Evolutionary conservation across 331 rosid species (phyloP).

Genomic region (Spiraea crenata): DNA sequence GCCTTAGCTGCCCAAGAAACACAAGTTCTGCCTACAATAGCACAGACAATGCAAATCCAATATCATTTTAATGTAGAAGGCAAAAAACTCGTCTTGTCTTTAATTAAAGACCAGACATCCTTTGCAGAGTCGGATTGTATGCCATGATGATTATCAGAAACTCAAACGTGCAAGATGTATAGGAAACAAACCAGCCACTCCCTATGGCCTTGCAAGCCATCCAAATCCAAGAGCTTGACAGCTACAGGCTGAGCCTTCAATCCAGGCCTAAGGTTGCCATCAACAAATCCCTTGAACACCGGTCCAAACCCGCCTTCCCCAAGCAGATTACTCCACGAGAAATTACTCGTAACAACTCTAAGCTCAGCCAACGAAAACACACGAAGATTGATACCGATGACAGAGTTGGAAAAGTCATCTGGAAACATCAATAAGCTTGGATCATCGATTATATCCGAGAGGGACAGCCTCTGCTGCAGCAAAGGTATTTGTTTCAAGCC

Average conservation of each 20-base stretch:
- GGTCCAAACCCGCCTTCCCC: conserved; percentile 97
- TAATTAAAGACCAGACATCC: too few species aligned
- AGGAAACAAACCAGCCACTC: conserved; percentile 82
- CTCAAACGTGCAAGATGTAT: background rate
- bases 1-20: conserved; percentile 82
- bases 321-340: conserved; percentile 61
- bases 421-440: conserved; percentile 43
- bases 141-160: background rate
- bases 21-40: conserved; percentile 66
- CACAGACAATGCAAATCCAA: background rate
- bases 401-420: conserved; percentile 66
- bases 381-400: conserved; percentile 59
- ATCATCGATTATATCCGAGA: conserved; percentile 61
- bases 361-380: conserved; percentile 65
- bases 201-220: conserved; percentile 82
- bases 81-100: too few species aligned
- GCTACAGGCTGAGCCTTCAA: conserved; percentile 80
- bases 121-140: too few species aligned
- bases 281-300: conserved; percentile 76
- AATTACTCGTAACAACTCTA: conserved; percentile 52
- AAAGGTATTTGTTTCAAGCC: conserved; percentile 42
- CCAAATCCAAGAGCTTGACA: conserved; percentile 67
- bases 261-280: conserved; percentile 52
- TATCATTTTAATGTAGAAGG: background rate
- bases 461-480: conserved; percentile 48